These are phyloP conservation scores for Starmerella kuoi DNA, from an alignment of 805 yeast species.

Conservation along the genomic window DNA sequence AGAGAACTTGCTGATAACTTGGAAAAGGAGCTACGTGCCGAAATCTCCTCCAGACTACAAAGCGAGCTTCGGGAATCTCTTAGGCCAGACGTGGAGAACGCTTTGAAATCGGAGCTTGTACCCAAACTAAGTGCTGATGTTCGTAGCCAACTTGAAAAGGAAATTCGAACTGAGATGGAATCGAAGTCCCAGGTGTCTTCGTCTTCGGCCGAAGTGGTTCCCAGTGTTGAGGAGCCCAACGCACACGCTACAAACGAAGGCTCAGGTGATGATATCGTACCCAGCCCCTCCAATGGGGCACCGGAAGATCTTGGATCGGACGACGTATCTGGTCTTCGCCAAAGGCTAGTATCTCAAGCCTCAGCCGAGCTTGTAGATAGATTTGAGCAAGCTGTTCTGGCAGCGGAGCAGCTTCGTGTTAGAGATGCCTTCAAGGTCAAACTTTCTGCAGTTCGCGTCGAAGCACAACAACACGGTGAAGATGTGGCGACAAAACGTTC, in stretches of 20 bases:
- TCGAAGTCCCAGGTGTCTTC: background rate
- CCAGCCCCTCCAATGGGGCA: too few species aligned
- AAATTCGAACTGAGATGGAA: background rate
- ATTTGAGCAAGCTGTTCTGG: conserved; percentile 13
- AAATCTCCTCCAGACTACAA: background rate
- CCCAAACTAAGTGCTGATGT: conserved; percentile 3
- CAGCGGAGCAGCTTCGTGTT: conserved; percentile 17
- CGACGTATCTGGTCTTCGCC: conserved; percentile 4
- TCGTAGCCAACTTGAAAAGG: background rate
- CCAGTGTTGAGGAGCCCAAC: background rate
- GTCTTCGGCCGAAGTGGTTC: background rate
- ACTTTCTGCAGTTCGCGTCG: conserved; percentile 12
- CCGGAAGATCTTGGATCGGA: too few species aligned
- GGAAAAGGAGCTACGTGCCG: background rate
- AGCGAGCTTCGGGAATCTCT: background rate
- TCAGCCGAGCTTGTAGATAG: conserved; percentile 5
- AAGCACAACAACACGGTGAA: conserved; percentile 12
- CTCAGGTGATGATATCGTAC: background rate
- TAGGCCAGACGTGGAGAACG: background rate
- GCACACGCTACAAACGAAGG: background rate
- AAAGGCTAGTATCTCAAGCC: conserved; percentile 3
- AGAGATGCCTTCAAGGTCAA: conserved; percentile 15
- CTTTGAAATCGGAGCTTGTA: background rate
- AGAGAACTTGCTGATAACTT: background rate
- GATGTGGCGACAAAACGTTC: conserved; percentile 14